These are phyloP conservation scores for Diaporthe vexans DNA, from an alignment of 2,329 filamentous ascomycete species.

Conservation along the genomic window DNA sequence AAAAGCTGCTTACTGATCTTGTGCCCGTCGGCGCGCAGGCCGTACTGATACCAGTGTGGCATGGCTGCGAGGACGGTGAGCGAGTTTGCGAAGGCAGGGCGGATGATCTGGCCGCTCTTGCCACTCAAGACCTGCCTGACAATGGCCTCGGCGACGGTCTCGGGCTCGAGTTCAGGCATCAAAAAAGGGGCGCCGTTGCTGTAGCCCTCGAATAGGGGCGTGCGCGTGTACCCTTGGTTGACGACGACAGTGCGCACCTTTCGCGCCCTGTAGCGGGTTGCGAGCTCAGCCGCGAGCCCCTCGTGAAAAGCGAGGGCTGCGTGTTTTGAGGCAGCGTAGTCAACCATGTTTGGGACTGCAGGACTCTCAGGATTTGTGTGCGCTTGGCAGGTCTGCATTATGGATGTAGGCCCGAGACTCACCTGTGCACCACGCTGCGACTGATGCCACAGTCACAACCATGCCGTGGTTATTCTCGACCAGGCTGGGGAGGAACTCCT, in stretches of 20 bases:
- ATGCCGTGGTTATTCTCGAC: slow-evolving; percentile 76
- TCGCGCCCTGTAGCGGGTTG: slow-evolving; percentile 71
- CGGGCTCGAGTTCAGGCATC: slow-evolving; percentile 68
- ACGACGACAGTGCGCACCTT: slow-evolving; percentile 76
- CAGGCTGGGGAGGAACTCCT: slow-evolving; percentile 78
- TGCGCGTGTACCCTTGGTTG: slow-evolving; percentile 74
- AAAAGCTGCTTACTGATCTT: slow-evolving; percentile 48
- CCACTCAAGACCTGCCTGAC: slow-evolving; percentile 72
- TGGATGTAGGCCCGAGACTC: background rate
- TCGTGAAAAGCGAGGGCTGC: slow-evolving; percentile 78
- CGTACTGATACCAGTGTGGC: slow-evolving; percentile 75
- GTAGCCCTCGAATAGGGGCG: slow-evolving; percentile 71
- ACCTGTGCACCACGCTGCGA: slow-evolving; percentile 70
- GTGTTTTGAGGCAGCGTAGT: slow-evolving; percentile 78
- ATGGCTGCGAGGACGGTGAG: slow-evolving; percentile 63
- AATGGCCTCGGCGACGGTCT: slow-evolving; percentile 75
- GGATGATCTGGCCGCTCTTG: slow-evolving; percentile 67
- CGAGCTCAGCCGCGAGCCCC: slow-evolving; percentile 70
- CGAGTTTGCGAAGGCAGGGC: slow-evolving; percentile 61
- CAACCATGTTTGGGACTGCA: slow-evolving; percentile 70
- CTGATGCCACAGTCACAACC: slow-evolving; percentile 77
- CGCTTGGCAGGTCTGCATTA: background rate
- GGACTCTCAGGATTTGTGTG: background rate
- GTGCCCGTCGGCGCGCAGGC: slow-evolving; percentile 59
- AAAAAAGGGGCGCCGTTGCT: slow-evolving; percentile 64